phyloP scores from a whole-genome alignment of 1,139 yeast genomes.

The Wickerhamiella pararugosa region DNA sequence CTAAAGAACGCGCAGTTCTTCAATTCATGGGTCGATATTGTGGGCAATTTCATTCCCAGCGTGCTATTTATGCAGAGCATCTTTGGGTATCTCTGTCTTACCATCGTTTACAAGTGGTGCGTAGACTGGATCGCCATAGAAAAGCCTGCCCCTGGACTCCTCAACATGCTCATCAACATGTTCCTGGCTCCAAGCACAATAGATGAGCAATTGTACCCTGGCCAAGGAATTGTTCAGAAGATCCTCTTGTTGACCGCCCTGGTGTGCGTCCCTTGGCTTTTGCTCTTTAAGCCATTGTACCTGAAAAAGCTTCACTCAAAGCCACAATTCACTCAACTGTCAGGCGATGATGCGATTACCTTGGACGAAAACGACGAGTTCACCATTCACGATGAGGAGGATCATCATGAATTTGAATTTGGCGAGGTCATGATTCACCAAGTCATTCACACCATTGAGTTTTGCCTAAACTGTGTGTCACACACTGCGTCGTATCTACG shows the following conservation, averaged over 20 bases:
- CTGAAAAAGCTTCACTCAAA: slow-evolving; percentile 27
- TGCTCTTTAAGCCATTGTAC: slow-evolving; percentile 73
- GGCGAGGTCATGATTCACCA: slow-evolving; percentile 96
- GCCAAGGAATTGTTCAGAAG: slow-evolving; percentile 70
- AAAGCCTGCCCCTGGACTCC: slow-evolving; percentile 77
- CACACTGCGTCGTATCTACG: slow-evolving; percentile 96
- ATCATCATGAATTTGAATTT: slow-evolving; percentile 44
- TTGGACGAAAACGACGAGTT: slow-evolving; percentile 15
- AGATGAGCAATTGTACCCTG: slow-evolving; percentile 69
- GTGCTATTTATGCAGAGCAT: slow-evolving; percentile 88
- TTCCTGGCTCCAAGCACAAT: slow-evolving; percentile 83
- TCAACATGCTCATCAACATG: slow-evolving; percentile 93
- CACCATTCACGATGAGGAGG: slow-evolving; percentile 25
- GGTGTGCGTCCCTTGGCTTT: slow-evolving; percentile 88
- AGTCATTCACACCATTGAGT: slow-evolving; percentile 95
- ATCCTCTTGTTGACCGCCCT: slow-evolving; percentile 61
- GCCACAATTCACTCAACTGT: slow-evolving; percentile 19
- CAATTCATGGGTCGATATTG: slow-evolving; percentile 63
- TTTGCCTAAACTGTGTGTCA: slow-evolving; percentile 91
- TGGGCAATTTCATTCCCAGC: slow-evolving; percentile 92
- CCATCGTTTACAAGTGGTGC: slow-evolving; percentile 87
- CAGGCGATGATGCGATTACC: slow-evolving; percentile 11
- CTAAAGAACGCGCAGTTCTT: slow-evolving; percentile 65
- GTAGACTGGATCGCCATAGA: slow-evolving; percentile 74
- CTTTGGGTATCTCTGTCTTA: slow-evolving; percentile 74